These are phyloP conservation scores for Aspergillus viridinutans DNA, from an alignment of 2,329 filamentous ascomycete genomes.

Conservation along the genomic window DNA sequence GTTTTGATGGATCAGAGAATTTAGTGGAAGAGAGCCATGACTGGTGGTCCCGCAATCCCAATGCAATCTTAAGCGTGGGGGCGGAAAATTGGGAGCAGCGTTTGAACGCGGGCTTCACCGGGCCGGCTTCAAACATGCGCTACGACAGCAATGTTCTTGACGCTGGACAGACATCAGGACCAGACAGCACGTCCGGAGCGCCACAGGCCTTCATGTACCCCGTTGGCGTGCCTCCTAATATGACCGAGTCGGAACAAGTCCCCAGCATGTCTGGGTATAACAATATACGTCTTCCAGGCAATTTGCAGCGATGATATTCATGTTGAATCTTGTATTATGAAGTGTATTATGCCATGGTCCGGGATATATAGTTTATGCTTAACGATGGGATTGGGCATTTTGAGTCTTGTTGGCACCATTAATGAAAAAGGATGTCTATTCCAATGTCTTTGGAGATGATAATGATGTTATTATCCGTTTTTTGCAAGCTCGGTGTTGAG, in stretches of 20 bases:
- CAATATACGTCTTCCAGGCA: conserved; percentile 8
- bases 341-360: neutral
- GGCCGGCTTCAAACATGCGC: conserved; percentile 8
- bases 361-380: neutral
- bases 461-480: no score
- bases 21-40: conserved; percentile 61
- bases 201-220: conserved; percentile 6
- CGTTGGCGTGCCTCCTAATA: conserved; percentile 4
- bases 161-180: conserved; percentile 8
- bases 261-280: conserved; percentile 6
- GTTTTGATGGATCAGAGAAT: conserved; percentile 59
- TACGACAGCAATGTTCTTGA: conserved; percentile 7
- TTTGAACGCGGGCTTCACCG: conserved; percentile 22
- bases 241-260: conserved; percentile 2
- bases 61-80: conserved; percentile 52
- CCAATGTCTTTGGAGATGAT: no score
- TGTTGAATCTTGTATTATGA: neutral
- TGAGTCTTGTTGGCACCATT: neutral
- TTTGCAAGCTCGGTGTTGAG: no score
- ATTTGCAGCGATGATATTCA: conserved; percentile 8
- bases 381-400: neutral
- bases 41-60: conserved; percentile 62
- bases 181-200: conserved; percentile 4
- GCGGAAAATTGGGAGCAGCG: conserved; percentile 56
- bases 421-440: neutral